Evolutionary conservation across 176 grass and related monocot genomes (phyloP), one percentile per base, ranked within the genome.

Genomic region (Rhynchospora breviuscula): DNA sequence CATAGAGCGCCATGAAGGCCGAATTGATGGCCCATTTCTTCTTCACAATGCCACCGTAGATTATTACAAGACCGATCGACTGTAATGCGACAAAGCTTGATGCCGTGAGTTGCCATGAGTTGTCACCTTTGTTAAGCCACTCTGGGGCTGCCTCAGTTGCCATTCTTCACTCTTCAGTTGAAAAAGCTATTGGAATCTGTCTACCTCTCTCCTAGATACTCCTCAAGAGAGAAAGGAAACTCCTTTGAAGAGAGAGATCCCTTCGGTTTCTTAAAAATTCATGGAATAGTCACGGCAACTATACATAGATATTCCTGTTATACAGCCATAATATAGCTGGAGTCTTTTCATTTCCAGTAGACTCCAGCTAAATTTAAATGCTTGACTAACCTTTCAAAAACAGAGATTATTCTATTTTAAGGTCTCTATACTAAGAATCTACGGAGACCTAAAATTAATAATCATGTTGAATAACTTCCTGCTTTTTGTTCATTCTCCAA

Each of bases 21-120:
- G 89, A 97, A 89, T 97, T 97, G 26, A 97, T 73, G 60, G 94
- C 91, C 87, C 94, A 97, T 86, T 93, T 91, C 86, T 97, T 97
- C 91, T 97, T 93, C 2, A 93, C 91, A 26, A 93, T 87, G 87
- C 91, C 83, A 26, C 91, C 91, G 40, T 91, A 93, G 8, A 97
- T 86, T 74, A 97, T 87, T 25, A 97, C 84, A 17, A 97, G 89
- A 3, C 91, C 92, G 64, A 89, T 88, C 64, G 93, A 86, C 85
- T 97, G 92, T 56, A 97, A 63, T 12, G 91, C 94, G 31, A 97
- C 94, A n/a, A 94, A 81, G 69, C 91, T 87, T 72, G 90, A 87
- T 72, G 94, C 94, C 59, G 62, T 78, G 33, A 97, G 90, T 87
- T 94, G 92, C 94, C 89, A 97, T 59, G 89, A 66, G 78, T 97